These are phyloP conservation scores for Vigna nakashimae DNA, from an alignment of 306 rosid species.

Conservation along the genomic window DNA sequence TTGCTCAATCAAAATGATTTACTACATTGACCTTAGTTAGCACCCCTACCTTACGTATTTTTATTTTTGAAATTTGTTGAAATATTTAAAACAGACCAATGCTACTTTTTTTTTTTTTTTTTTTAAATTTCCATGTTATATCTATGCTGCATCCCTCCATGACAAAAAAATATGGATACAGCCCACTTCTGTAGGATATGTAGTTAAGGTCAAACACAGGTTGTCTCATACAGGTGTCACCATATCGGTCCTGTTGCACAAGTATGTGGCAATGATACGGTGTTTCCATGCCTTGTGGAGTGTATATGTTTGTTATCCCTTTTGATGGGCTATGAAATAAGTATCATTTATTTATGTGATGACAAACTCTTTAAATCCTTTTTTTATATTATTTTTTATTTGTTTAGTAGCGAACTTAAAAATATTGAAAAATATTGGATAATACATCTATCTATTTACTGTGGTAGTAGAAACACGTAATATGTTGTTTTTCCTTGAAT, in stretches of 20 bases:
- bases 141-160: not conserved
- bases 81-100: not conserved
- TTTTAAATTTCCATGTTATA: not conserved
- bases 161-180: not conserved
- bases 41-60: not conserved
- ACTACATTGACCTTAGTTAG: not conserved
- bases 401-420: not conserved
- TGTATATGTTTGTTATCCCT: slow-evolving; percentile 10
- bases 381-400: not conserved
- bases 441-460: not conserved
- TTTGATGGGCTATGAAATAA: slow-evolving; percentile 7
- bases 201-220: no score
- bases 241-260: no score
- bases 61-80: not conserved
- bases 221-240: no score
- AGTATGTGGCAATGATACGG: not conserved
- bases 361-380: not conserved
- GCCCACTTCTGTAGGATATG: not conserved
- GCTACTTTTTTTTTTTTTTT: not conserved
- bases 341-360: not conserved
- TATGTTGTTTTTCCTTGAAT: not conserved
- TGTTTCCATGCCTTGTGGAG: not conserved
- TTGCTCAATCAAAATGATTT: not conserved
- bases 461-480: not conserved
- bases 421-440: slow-evolving; percentile 12